Conservation (phyloP, 169 alveolate species). For the Plasmodium falciparum region DNA sequence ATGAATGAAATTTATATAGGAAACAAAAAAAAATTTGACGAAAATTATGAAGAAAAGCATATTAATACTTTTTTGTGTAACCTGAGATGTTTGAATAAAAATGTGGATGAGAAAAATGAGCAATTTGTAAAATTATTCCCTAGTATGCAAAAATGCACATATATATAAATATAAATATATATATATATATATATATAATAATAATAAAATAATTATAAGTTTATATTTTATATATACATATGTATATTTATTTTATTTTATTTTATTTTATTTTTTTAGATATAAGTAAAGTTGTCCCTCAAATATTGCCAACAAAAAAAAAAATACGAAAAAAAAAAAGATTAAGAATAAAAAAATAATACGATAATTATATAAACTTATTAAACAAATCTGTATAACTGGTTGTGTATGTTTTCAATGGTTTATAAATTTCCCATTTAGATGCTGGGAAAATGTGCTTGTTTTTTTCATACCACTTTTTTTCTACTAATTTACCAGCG, state of each 20-base stretch:
- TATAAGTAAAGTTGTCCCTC: constrained; percentile 39
- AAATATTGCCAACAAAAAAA: constrained; percentile 13
- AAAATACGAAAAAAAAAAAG: background rate
- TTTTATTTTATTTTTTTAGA: constrained; percentile 45
- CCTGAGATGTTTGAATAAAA: constrained; percentile 32
- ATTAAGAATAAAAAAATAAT: constrained; percentile 5
- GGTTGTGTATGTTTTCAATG: constrained; percentile 56
- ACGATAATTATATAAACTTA: constrained; percentile 16
- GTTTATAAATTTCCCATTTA: constrained; percentile 79
- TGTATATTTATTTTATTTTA: constrained; percentile 2
- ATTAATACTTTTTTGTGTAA: constrained; percentile 66
- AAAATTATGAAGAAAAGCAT: constrained; percentile 71
- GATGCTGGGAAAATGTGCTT: constrained; percentile 79
- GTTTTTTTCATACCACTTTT: constrained; percentile 78
- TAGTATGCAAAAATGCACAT: constrained; percentile 17
- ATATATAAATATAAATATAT: background rate
- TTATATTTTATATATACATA: background rate
- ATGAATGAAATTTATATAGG: constrained; percentile 35
- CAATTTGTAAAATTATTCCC: constrained; percentile 49
- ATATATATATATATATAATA: background rate
- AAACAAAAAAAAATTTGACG: constrained; percentile 33
- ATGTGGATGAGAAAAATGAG: constrained; percentile 25
- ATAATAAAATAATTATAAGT: background rate
- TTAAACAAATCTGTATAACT: constrained; percentile 54
- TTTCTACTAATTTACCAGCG: constrained; percentile 78